Percentiles rank a stretch among this genome's conserved stretches.
Evolutionary conservation across 805 yeast genomes (phyloP).

Genomic region (Candida ascalaphidarum): DNA sequence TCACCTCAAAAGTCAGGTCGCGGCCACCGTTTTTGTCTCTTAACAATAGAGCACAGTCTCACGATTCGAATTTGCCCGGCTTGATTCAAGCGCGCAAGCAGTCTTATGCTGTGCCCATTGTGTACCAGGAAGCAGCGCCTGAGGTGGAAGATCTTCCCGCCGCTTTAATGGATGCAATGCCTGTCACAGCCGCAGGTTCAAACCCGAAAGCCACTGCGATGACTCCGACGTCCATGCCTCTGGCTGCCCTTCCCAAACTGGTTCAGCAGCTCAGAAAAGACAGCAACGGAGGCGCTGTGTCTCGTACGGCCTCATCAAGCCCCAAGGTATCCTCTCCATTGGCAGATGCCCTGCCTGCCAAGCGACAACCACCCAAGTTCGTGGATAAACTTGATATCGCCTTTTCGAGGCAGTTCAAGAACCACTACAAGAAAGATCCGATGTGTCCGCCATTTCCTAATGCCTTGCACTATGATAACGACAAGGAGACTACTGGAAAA

Average conservation of each 20-base stretch:
- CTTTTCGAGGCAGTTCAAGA: constrained; percentile 23
- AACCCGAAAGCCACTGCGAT: too few relatives aligned
- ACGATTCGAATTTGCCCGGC: constrained; percentile 31
- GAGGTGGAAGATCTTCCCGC: constrained; percentile 36
- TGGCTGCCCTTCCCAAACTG: too few relatives aligned
- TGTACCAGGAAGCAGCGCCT: constrained; percentile 20
- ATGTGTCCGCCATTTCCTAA: constrained; percentile 29
- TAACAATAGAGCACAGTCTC: constrained; percentile 29
- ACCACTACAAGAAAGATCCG: constrained; percentile 43
- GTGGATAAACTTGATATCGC: too few relatives aligned
- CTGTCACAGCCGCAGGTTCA: too few relatives aligned
- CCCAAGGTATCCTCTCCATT: constrained; percentile 2
- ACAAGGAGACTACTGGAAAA: constrained; percentile 17
- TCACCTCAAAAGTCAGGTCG: constrained; percentile 28
- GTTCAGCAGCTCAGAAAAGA: too few relatives aligned
- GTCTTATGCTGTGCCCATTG: constrained; percentile 17
- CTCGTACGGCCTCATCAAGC: constrained; percentile 1
- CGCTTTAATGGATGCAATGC: constrained; percentile 23
- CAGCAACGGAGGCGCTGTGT: too few relatives aligned
- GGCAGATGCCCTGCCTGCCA: too few relatives aligned
- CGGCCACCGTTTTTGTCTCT: constrained; percentile 26
- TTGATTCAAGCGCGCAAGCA: constrained; percentile 8
- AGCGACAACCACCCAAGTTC: too few relatives aligned
- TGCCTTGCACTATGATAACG: constrained; percentile 29
- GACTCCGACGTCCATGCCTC: too few relatives aligned